Percentiles rank a stretch among this genome's conserved stretches.
Conservation (phyloP, 768 basidiomycete genomes). For the Suillus paluster region DNA sequence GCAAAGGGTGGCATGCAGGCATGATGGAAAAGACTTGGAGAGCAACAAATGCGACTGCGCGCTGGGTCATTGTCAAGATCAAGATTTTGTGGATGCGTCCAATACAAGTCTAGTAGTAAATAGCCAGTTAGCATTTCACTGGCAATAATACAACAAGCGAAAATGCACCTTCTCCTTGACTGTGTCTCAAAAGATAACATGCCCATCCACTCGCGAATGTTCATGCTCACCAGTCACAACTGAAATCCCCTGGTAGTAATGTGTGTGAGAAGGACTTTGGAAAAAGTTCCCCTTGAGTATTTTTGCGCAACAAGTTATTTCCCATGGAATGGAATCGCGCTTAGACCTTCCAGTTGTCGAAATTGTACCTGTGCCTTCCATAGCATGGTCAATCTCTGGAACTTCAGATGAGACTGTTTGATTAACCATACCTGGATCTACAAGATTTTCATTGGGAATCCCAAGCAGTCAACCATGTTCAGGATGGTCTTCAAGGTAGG, state of each 20-base stretch:
- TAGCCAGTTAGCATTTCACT: neutral
- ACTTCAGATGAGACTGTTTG: no score
- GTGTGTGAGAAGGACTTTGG: neutral
- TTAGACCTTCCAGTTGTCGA: neutral
- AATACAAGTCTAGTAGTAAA: neutral
- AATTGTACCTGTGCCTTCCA: neutral
- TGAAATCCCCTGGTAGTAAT: conserved; percentile 4
- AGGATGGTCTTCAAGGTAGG: conserved; percentile 8
- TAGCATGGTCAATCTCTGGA: neutral
- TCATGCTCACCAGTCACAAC: neutral
- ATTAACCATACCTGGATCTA: neutral
- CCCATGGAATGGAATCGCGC: neutral
- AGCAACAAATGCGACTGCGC: conserved; percentile 1
- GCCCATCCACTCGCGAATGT: neutral
- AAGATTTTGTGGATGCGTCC: conserved; percentile 9
- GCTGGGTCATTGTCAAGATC: neutral
- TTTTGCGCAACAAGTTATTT: neutral
- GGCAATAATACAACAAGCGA: neutral
- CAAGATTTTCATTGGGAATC: conserved; percentile 1
- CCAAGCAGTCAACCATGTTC: conserved; percentile 8
- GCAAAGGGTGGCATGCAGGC: neutral
- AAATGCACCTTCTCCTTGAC: neutral
- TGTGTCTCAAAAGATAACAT: conserved; percentile 5
- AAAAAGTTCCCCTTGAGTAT: neutral
- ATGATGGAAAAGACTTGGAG: neutral